A percentile compares a stretch with the other conserved stretches of the same genome.
Conservation (phyloP, 805 yeast species). For the Priceomyces carsonii region DNA sequence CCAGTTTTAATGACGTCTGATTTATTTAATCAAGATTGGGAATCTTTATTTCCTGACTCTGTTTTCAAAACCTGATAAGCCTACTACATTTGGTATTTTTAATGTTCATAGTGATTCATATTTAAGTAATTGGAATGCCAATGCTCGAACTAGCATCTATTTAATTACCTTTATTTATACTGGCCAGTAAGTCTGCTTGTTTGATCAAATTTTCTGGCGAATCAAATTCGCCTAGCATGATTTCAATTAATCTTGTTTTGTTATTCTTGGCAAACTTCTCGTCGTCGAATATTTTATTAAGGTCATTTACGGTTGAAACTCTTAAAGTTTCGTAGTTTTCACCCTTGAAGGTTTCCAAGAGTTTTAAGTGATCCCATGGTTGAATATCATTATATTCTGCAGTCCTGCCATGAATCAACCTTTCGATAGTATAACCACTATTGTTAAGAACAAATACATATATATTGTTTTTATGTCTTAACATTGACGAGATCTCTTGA, state of each 20-base stretch:
- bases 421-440: conserved; percentile 42
- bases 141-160: not conserved
- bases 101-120: not conserved
- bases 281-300: conserved; percentile 25
- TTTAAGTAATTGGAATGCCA: not conserved
- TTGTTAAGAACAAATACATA: conserved; percentile 42
- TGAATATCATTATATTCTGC: conserved; percentile 41
- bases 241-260: conserved; percentile 35
- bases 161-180: conserved; percentile 18
- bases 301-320: conserved; percentile 26
- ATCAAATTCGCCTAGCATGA: conserved; percentile 38
- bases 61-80: conserved; percentile 23
- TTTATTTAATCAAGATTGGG: conserved; percentile 50
- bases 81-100: no score
- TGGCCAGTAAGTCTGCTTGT: conserved; percentile 34
- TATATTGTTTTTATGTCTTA: conserved; percentile 33
- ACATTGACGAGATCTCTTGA: conserved; percentile 42
- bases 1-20: conserved; percentile 54
- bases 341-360: conserved; percentile 34
- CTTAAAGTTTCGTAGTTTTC: conserved; percentile 26
- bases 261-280: conserved; percentile 28
- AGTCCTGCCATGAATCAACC: conserved; percentile 39
- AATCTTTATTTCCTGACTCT: conserved; percentile 49
- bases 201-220: conserved; percentile 37
- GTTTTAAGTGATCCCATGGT: conserved; percentile 36